Base-by-base conservation (phyloP, 2,329 filamentous ascomycete species). In the Apiospora aurea region DNA sequence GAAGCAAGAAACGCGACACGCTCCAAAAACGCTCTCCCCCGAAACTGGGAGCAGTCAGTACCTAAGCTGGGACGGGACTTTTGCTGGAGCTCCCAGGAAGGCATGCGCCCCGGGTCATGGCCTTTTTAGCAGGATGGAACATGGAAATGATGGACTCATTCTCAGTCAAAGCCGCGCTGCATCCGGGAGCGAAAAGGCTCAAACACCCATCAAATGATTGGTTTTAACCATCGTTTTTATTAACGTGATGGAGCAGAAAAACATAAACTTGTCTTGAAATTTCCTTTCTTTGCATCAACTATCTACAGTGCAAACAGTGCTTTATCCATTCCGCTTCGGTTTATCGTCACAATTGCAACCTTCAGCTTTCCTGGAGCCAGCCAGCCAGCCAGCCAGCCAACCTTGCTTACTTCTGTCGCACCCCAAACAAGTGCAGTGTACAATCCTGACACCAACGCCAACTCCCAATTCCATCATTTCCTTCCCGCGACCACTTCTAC, bases 111-210 rank as follows among this genome's bases (percentile, higher is more conserved):
- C 49, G 24, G 26, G 49, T 57, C 29, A 49, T 49, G 46, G 46
- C 10, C 34, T 13, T 38, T 24, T n/a, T 64, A 64, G 57, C 34
- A 51, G 16, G 21, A 38, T 64, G 34, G 57, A 64, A 64, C 57
- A 64, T 41, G 41, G 57, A 64, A 64, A 64, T 64, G 57, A 64
- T 64, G 57, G 57, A 64, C 34, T 64, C 57, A 64, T 64, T 64
- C 34, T 64, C 57, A 21, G n/a, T 41, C 29, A 64, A 21, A 41
- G 29, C 34, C 41, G 51, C 29, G 16, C 57, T 64, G 57, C 57
- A 64, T 64, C 57, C 57, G 57, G 57, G 57, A 41, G 18, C 57
- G 21, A 61, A 11, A 38, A 21, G 53, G 29, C 53, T 18, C 53
- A 13, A 38, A 38, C 29, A 61, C n/a, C 29, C 53, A 61, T 34